Evolutionary conservation across 164 flowering plant species (phyloP).

Genomic region (Kalanchoe fedtschenkoi): DNA sequence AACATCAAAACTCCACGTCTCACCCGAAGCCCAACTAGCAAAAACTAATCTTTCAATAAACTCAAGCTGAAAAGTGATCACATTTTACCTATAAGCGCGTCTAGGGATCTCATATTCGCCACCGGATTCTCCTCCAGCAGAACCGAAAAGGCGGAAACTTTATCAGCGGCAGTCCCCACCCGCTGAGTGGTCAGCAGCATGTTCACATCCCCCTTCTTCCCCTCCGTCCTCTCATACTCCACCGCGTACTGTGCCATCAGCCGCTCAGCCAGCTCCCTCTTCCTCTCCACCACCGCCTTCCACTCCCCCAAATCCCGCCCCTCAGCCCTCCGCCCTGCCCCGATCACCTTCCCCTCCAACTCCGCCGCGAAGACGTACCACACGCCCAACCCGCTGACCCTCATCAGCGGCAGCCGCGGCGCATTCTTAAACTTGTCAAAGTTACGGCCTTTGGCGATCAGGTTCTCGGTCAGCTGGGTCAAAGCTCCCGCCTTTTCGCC

Average conservation of each 20-base stretch:
- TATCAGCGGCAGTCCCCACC: constrained; percentile 85
- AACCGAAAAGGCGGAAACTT: constrained; percentile 74
- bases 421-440: constrained; percentile 38
- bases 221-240: constrained; percentile 60
- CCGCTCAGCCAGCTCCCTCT: constrained; percentile 69
- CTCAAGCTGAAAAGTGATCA: no score
- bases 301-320: constrained; percentile 34
- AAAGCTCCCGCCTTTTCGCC: background rate
- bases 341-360: constrained; percentile 57
- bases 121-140: constrained; percentile 83
- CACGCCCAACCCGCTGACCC: constrained; percentile 39
- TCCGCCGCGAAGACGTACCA: constrained; percentile 71
- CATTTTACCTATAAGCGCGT: constrained; percentile 77
- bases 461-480: background rate
- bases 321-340: constrained; percentile 24
- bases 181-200: constrained; percentile 67
- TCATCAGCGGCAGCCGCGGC: constrained; percentile 71
- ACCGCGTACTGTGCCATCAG: constrained; percentile 57
- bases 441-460: background rate
- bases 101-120: constrained; percentile 76
- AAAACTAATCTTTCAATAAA: no score
- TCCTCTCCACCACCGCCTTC: constrained; percentile 53
- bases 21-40: background rate
- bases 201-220: constrained; percentile 71
- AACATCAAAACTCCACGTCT: background rate